These are phyloP conservation scores for Fragilaria crotonensis DNA, from an alignment of 108 stramenopile species.

Conservation along the genomic window DNA sequence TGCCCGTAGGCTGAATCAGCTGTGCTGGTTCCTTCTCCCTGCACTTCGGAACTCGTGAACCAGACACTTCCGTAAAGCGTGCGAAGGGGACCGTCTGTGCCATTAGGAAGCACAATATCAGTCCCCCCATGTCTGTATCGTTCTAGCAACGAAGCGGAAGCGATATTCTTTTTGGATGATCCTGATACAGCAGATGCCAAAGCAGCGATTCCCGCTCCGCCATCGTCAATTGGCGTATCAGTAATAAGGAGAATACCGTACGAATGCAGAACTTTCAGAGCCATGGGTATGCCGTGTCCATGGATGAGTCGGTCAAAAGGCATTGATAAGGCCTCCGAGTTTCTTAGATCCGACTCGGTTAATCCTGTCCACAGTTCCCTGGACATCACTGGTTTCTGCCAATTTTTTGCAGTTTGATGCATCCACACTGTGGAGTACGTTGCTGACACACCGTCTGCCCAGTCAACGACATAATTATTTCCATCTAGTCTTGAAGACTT, in stretches of 20 bases:
- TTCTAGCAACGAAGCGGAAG: conserved; percentile 16
- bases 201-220: conserved; percentile 34
- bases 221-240: conserved; percentile 47
- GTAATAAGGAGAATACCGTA: conserved; percentile 69
- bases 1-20: conserved; percentile 81
- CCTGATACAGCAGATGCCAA: conserved; percentile 47
- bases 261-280: conserved; percentile 48
- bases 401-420: conserved; percentile 19
- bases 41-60: conserved; percentile 46
- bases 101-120: conserved; percentile 23
- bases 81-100: conserved; percentile 66
- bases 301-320: conserved; percentile 37
- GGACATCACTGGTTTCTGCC: conserved; percentile 11
- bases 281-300: conserved; percentile 26
- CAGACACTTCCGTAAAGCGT: conserved; percentile 77
- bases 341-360: conserved; percentile 45
- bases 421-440: conserved; percentile 32
- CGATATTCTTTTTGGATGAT: conserved; percentile 23
- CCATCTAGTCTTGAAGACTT: neutral
- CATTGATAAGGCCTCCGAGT: conserved; percentile 35
- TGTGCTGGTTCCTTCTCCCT: conserved; percentile 41
- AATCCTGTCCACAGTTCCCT: conserved; percentile 38
- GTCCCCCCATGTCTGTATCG: conserved; percentile 18
- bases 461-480: conserved; percentile 19
- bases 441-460: conserved; percentile 33